These are phyloP conservation scores for Colletotrichum tanaceti DNA, from an alignment of 2,329 filamentous ascomycete genomes.

Conservation along the genomic window DNA sequence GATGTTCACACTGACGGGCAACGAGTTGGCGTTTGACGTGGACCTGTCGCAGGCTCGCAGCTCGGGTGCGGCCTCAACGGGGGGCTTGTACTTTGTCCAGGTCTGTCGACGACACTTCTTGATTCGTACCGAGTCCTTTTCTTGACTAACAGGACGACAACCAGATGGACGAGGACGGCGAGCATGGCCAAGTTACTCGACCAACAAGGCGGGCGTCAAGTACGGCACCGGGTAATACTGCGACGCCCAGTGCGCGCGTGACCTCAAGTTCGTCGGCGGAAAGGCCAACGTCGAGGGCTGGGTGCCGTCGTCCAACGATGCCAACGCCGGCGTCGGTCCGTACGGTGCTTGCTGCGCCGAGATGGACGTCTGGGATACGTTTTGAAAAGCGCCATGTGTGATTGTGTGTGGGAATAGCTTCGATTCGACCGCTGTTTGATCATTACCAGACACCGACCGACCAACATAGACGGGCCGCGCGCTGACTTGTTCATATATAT, in stretches of 20 bases:
- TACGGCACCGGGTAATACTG: conserved; percentile 68
- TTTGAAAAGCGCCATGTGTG: no score
- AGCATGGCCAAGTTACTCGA: conserved; percentile 57
- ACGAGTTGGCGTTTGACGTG: conserved; percentile 75
- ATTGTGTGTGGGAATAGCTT: no score
- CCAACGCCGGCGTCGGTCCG: conserved; percentile 60
- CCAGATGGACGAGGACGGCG: conserved; percentile 64
- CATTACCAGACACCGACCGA: no score
- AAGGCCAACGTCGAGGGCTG: conserved; percentile 57
- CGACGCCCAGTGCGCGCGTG: conserved; percentile 59
- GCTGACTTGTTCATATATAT: background rate
- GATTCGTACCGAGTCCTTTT: no score
- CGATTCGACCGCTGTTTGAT: no score
- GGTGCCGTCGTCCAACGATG: conserved; percentile 61
- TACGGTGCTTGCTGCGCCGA: conserved; percentile 67
- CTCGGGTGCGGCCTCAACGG: conserved; percentile 75
- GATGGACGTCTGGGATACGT: conserved; percentile 70
- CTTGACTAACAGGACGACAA: no score
- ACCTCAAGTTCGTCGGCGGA: conserved; percentile 63
- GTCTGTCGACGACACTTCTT: no score
- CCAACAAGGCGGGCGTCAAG: conserved; percentile 59
- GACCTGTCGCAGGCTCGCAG: conserved; percentile 72
- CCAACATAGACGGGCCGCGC: no score
- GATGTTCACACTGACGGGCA: conserved; percentile 69
- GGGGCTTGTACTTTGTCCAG: conserved; percentile 70